Evolutionary conservation across 1,139 yeast genomes (phyloP).

Genomic region (Saccharomycopsis hybrid): DNA sequence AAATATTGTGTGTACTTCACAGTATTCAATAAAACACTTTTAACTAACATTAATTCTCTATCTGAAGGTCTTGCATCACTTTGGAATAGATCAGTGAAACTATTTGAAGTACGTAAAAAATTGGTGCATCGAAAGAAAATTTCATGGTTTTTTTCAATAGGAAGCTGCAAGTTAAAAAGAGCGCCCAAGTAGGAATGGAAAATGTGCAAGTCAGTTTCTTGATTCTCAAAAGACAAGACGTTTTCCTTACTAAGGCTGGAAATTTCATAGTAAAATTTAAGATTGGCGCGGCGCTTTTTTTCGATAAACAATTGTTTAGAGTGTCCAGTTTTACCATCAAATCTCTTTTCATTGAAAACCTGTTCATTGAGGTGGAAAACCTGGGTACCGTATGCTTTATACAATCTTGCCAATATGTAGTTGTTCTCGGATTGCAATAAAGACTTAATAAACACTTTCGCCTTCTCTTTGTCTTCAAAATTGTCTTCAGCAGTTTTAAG

Average conservation of each 20-base stretch:
- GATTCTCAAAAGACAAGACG: no score
- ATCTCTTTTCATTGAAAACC: conserved; percentile 1
- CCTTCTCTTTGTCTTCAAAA: not conserved
- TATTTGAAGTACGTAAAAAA: not conserved
- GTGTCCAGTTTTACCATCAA: not conserved
- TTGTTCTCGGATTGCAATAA: not conserved
- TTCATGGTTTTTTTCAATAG: not conserved
- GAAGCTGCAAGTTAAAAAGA: not conserved
- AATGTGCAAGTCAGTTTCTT: no score
- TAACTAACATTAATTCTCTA: not conserved
- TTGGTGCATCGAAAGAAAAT: not conserved
- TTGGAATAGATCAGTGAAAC: not conserved
- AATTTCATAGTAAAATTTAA: no score
- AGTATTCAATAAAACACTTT: conserved; percentile 2
- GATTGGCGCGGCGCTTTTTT: no score
- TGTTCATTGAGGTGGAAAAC: conserved; percentile 6
- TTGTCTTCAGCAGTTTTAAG: not conserved
- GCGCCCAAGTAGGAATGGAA: not conserved
- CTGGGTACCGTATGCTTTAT: conserved; percentile 6
- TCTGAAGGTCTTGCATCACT: no score
- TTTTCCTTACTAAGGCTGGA: no score
- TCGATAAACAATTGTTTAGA: no score
- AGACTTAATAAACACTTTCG: not conserved
- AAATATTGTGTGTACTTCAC: not conserved
- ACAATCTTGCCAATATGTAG: conserved; percentile 1